Evolutionary conservation across 345 rosid genomes (phyloP).

Genomic region (Aquilaria sinensis): DNA sequence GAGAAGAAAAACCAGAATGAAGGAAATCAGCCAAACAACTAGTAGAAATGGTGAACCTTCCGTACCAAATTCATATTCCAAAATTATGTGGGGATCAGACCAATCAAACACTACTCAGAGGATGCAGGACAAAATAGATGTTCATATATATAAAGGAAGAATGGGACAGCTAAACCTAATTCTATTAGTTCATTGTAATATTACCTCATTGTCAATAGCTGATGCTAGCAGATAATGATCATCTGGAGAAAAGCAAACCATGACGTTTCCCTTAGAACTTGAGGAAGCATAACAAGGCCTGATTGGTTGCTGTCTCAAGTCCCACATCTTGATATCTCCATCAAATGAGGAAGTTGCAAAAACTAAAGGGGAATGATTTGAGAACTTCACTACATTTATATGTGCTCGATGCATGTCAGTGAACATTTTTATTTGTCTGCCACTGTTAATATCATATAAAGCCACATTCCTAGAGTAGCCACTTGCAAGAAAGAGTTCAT

Average conservation of each 20-base stretch:
- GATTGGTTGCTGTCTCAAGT: slow-evolving; percentile 73
- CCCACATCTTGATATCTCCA: slow-evolving; percentile 89
- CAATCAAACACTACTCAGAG: slow-evolving; percentile 3
- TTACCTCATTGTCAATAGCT: slow-evolving; percentile 97
- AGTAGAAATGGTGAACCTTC: no score
- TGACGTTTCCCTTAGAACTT: slow-evolving; percentile 87
- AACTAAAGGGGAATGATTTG: slow-evolving; percentile 78
- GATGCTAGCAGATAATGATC: slow-evolving; percentile 94
- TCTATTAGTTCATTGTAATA: slow-evolving; percentile 6
- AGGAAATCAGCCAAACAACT: no score
- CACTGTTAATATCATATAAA: slow-evolving; percentile 69
- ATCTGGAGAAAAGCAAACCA: slow-evolving; percentile 99
- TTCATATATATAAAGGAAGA: background rate
- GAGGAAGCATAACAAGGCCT: slow-evolving; percentile 74
- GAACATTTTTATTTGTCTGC: slow-evolving; percentile 69
- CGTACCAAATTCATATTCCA: background rate
- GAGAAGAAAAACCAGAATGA: no score
- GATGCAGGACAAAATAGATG: background rate
- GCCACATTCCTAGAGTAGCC: slow-evolving; percentile 91
- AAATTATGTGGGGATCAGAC: slow-evolving; percentile 2
- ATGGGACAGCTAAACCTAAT: slow-evolving; percentile 6
- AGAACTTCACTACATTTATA: slow-evolving; percentile 88
- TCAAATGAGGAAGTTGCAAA: slow-evolving; percentile 98
- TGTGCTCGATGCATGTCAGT: slow-evolving; percentile 85
- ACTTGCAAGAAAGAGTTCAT: slow-evolving; percentile 86